Base-by-base conservation (phyloP, 164 flowering plant species). In the Piper longum region DNA sequence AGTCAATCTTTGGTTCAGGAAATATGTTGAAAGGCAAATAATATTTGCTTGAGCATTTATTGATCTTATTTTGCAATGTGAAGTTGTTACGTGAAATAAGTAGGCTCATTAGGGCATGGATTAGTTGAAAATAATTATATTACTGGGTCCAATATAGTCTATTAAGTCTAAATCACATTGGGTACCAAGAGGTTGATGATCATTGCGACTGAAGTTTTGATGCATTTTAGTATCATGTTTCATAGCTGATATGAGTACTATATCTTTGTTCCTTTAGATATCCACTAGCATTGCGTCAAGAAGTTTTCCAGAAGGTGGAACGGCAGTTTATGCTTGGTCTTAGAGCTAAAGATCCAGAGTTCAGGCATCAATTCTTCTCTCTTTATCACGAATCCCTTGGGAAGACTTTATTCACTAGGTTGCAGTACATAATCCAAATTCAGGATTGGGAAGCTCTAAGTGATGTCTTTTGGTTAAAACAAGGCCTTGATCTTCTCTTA, bases 401-500 rank as follows among this genome's bases (percentile, higher is more conserved):
- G 64, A 89, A 86, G 74, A 80, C 88, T 11, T 74, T 89, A 76
- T 91, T 91, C 62, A 66, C 84, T 14, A 82, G 99, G 82, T 75
- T 95, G 72, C 96, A 91, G 59, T 95, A 72, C 69, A 95, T 95
- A 56, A 87, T 95, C 62, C 96, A 95, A 74, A n/a, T 72, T 65
- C 99, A 95, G 75, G 97, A 95, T 68, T 91, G 99, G 99, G 95
- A 89, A 74, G 91, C 98, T 54, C 67, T 95, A 61, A 84, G 96
- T 74, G 97, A 95, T 80, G 96, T 91, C 54, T 95, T 95, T 75
- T 95, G 99, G 99, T 84, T 95, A 60, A 95, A 95, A 62, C 99
- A 95, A 74, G 99, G 97, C 18, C 96, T 95, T 59, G 99, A 95
- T 81, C 99, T 95, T 75, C 88, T 95, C 66, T 74, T 95, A 43